Percentiles rank a stretch among this genome's conserved stretches.
phyloP scores from a whole-genome alignment of 257 asterid genomes.

The Coffea canephora region DNA sequence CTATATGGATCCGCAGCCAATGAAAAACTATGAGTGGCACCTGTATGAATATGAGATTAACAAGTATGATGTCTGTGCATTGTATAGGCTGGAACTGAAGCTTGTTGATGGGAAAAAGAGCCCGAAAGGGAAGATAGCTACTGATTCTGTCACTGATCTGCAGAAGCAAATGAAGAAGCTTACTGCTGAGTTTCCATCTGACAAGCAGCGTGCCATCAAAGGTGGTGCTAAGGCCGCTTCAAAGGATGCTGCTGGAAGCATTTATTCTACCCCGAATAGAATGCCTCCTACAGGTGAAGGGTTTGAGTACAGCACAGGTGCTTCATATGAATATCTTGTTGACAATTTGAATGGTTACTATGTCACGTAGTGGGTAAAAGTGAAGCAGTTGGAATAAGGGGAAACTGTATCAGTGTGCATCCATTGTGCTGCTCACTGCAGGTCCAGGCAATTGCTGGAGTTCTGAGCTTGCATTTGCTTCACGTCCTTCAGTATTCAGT shows the following conservation, averaged over 20 bases:
- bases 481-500: slow-evolving; percentile 5
- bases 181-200: slow-evolving; percentile 68
- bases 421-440: slow-evolving; percentile 18
- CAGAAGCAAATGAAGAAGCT: slow-evolving; percentile 90
- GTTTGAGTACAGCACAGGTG: slow-evolving; percentile 38
- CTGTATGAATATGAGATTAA: slow-evolving; percentile 77
- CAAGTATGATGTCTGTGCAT: slow-evolving; percentile 62
- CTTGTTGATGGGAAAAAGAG: slow-evolving; percentile 63
- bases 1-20: slow-evolving; percentile 98
- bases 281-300: slow-evolving; percentile 34
- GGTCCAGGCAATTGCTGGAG: slow-evolving; percentile 4
- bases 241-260: slow-evolving; percentile 21
- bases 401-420: slow-evolving; percentile 27
- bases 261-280: slow-evolving; percentile 16
- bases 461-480: slow-evolving; percentile 8
- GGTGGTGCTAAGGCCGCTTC: slow-evolving; percentile 28
- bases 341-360: slow-evolving; percentile 55
- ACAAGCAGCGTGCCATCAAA: slow-evolving; percentile 33
- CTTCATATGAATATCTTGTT: slow-evolving; percentile 51
- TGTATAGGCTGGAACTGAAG: slow-evolving; percentile 81
- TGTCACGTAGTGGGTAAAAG: slow-evolving; percentile 25
- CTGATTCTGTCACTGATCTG: slow-evolving; percentile 75
- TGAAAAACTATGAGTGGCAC: slow-evolving; percentile 86
- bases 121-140: slow-evolving; percentile 70
- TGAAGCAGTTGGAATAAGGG: slow-evolving; percentile 31